These are phyloP conservation scores for Metarhizium robertsii DNA, from an alignment of 2,329 filamentous ascomycete species.

Conservation along the genomic window DNA sequence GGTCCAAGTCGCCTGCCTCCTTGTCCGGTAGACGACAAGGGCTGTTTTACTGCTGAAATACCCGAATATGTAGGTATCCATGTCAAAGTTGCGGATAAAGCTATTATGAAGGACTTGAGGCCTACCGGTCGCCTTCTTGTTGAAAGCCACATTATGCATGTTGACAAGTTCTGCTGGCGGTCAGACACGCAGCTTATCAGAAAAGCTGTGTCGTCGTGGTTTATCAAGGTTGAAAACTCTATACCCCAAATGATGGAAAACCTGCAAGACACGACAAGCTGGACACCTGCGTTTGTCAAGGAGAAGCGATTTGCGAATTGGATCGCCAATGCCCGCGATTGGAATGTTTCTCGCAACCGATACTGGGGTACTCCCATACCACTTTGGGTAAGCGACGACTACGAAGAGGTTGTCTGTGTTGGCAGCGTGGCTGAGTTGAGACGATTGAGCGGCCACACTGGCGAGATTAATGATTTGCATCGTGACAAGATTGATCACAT, in stretches of 20 bases:
- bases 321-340: constrained; percentile 15
- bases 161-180: constrained; percentile 17
- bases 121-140: constrained; percentile 4
- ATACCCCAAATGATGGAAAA: constrained; percentile 14
- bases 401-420: too few species aligned
- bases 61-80: constrained; percentile 16
- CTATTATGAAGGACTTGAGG: constrained; percentile 16
- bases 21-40: constrained; percentile 57
- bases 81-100: constrained; percentile 17
- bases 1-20: constrained; percentile 34
- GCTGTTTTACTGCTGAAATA: constrained; percentile 16
- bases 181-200: constrained; percentile 19
- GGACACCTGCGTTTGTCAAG: constrained; percentile 16
- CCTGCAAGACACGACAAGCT: constrained; percentile 13
- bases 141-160: background rate
- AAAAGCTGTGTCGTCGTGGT: constrained; percentile 19
- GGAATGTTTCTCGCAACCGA: constrained; percentile 15
- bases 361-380: constrained; percentile 18
- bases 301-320: constrained; percentile 18
- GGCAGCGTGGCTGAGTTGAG: too few species aligned
- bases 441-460: too few species aligned
- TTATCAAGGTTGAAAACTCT: constrained; percentile 15
- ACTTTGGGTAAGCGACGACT: background rate
- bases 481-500: too few species aligned
- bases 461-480: too few species aligned